Conservation (phyloP, 2,329 filamentous ascomycete species). For the Cladosporium sp. region DNA sequence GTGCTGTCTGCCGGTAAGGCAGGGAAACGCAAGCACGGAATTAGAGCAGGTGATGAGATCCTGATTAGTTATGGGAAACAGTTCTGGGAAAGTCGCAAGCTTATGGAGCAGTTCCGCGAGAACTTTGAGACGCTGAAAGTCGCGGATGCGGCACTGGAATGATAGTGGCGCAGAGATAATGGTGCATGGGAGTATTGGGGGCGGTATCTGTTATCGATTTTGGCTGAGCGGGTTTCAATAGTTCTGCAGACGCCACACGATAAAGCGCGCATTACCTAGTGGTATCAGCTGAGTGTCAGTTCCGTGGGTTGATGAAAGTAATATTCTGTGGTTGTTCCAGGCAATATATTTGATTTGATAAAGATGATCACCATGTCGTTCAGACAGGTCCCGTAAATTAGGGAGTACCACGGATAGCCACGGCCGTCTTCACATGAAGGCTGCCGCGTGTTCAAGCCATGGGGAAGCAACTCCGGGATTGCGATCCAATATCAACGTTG, state of each 20-base stretch:
- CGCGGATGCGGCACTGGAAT: conserved; percentile 29
- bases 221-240: not conserved
- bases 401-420: not conserved
- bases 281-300: not conserved
- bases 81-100: conserved; percentile 37
- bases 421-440: not conserved
- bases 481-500: not conserved
- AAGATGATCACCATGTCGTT: not conserved
- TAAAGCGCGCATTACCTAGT: not conserved
- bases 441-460: not conserved
- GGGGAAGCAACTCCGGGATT: not conserved
- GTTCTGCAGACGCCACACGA: conserved; percentile 2
- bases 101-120: conserved; percentile 29
- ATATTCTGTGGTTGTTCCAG: not conserved
- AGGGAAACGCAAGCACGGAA: conserved; percentile 48
- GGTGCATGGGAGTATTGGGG: not conserved
- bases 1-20: conserved; percentile 52
- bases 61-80: conserved; percentile 55
- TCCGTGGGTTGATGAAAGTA: not conserved
- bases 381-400: not conserved
- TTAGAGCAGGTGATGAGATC: conserved; percentile 52
- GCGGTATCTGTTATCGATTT: conserved; percentile 1
- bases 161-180: conserved; percentile 17
- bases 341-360: not conserved
- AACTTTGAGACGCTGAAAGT: conserved; percentile 32